Conservation (phyloP, 176 grass and related monocot genomes). For the Aegilops tauschii region DNA sequence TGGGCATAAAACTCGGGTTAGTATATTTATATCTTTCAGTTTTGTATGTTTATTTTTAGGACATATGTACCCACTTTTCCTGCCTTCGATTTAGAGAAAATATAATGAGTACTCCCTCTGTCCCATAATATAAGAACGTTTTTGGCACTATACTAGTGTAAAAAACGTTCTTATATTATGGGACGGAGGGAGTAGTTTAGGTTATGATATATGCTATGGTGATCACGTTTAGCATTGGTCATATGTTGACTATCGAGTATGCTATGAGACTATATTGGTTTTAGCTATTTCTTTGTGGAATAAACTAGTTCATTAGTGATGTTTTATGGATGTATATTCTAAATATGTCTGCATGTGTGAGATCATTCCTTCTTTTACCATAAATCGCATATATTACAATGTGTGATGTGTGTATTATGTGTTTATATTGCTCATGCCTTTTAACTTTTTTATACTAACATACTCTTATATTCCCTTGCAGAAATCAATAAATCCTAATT, state of each 20-base stretch:
- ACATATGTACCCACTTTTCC: not conserved
- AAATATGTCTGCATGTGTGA: not conserved
- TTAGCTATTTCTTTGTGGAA: too few species aligned
- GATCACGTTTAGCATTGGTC: not conserved
- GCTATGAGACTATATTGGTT: not conserved
- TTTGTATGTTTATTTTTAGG: not conserved
- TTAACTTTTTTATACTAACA: too few species aligned
- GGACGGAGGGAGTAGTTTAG: not conserved
- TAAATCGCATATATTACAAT: not conserved
- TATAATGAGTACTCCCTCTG: not conserved
- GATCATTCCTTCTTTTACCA: not conserved
- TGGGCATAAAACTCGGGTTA: not conserved
- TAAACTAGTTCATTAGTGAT: not conserved
- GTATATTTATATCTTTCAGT: not conserved
- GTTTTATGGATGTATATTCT: not conserved
- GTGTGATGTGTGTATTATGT: not conserved
- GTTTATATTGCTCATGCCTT: not conserved
- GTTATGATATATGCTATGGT: not conserved
- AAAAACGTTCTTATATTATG: too few species aligned
- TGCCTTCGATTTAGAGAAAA: not conserved
- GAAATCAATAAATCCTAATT: too few species aligned
- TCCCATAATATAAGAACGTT: too few species aligned
- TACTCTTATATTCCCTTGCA: too few species aligned
- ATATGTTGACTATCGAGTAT: not conserved
- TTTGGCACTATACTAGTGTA: too few species aligned